Base-by-base conservation (phyloP, 1,284 basidiomycete species). In the Tilletia indica region DNA sequence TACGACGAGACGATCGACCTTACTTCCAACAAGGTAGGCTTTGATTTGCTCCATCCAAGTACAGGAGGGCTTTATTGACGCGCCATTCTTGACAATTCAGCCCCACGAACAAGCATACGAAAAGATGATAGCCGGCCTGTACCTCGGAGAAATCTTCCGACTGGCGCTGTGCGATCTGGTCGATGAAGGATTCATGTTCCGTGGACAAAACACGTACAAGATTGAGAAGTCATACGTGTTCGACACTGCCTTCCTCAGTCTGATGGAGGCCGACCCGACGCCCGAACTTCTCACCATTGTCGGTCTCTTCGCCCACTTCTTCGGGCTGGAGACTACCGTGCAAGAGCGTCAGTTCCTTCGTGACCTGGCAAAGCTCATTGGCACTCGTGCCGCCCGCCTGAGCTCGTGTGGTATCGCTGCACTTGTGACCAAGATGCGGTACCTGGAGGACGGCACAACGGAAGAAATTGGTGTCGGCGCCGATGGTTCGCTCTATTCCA, bases 251-350 rank as follows among this genome's bases (percentile, higher is more conserved):
- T 97, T 98, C 88, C 87, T 99, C 73, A 94, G 92, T 66, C 87
- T 98, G 71, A 97, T 99, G 90, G 96, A 98, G 87, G 92, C 90
- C 90, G 96, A 99, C 85, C 91, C 93, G 2, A 99, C 96, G n/a
- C 96, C 98, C 82, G 96, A 99, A 84, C 89, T 97, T 56, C 89
- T 98, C 68, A 97, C 95, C 88, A 90, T 94, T 81, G 93, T 96
- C 78, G 95, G 96, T 69, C 93, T 99, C 78, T 98, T 99, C 87
- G 90, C 77, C 16, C 81, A 82, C 79, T 83, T 83, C 64, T 86
- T 84, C 70, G 76, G 77, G 19, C 73, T 83, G 58, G 81, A 83
- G 70, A 83, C 82, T 1, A 81, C 79, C 34, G 70, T 79, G 42
- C 76, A 79, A 70, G 82, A 83, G 78, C 74, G 82, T 39, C 71